Evolutionary conservation across 768 basidiomycete species (phyloP).

Genomic region (Cystoderma amianthinum): DNA sequence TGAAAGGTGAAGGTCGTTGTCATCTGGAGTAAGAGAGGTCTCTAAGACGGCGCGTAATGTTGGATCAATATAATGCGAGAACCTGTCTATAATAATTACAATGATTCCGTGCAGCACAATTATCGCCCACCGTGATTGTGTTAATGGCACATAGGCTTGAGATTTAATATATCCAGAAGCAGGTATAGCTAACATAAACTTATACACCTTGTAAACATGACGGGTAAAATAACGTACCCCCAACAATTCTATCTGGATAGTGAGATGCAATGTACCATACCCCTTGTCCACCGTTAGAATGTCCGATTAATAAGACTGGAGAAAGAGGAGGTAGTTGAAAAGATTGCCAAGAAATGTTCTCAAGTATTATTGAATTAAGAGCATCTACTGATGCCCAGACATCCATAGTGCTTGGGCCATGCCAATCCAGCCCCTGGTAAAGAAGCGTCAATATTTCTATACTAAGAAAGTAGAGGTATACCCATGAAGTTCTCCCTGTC

Average conservation of each 20-base stretch:
- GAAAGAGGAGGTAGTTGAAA: slow-evolving; percentile 32
- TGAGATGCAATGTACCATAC: slow-evolving; percentile 74
- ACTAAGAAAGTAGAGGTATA: slow-evolving; percentile 13
- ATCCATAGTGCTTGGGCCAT: slow-evolving; percentile 72
- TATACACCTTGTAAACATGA: background rate
- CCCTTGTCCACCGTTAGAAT: slow-evolving; percentile 93
- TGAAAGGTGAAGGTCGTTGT: slow-evolving; percentile 81
- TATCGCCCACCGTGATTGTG: slow-evolving; percentile 49
- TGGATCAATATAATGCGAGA: slow-evolving; percentile 76
- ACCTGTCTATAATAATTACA: too few relatives aligned
- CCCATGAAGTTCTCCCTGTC: slow-evolving; percentile 82
- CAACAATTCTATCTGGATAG: slow-evolving; percentile 70
- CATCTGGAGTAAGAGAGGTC: slow-evolving; percentile 70
- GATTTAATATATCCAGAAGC: slow-evolving; percentile 85
- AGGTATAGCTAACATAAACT: slow-evolving; percentile 45
- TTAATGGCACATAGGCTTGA: slow-evolving; percentile 75
- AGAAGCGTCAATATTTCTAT: background rate
- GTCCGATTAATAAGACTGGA: slow-evolving; percentile 68
- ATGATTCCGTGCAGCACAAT: too few relatives aligned
- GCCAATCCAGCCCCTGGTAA: slow-evolving; percentile 87
- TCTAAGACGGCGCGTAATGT: slow-evolving; percentile 64
- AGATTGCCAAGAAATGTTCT: slow-evolving; percentile 25
- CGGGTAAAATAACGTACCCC: slow-evolving; percentile 30
- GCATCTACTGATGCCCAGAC: slow-evolving; percentile 59
- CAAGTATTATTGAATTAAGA: slow-evolving; percentile 37